Conservation (phyloP, 345 rosid species). For the Bruguiera parviflora region DNA sequence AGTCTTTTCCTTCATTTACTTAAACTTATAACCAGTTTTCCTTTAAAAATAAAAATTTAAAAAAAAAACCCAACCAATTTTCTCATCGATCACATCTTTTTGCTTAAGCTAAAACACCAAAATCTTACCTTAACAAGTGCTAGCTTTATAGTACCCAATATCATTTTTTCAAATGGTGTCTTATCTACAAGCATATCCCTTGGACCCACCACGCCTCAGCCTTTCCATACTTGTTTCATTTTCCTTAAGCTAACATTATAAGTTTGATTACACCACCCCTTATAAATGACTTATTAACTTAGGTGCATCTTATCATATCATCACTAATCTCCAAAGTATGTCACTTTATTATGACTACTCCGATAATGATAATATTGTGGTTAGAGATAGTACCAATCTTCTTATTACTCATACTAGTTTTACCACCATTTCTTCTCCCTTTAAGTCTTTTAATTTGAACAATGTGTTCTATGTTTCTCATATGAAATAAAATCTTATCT, state of each 20-base stretch:
- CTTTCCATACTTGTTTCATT: too few relatives aligned
- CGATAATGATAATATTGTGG: neutral
- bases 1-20: too few relatives aligned
- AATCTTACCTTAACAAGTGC: too few relatives aligned
- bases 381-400: neutral
- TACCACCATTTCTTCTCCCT: neutral
- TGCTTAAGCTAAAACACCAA: too few relatives aligned
- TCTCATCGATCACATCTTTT: too few relatives aligned
- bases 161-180: too few relatives aligned
- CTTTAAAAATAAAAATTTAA: too few relatives aligned
- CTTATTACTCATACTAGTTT: neutral
- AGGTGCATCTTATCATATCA: neutral
- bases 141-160: too few relatives aligned
- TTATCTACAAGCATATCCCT: too few relatives aligned
- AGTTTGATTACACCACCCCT: neutral
- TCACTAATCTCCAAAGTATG: neutral
- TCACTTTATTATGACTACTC: neutral
- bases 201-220: too few relatives aligned
- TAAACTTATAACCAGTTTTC: rapidly evolving
- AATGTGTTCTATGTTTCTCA: neutral
- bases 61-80: too few relatives aligned
- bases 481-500: neutral
- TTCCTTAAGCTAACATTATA: too few relatives aligned
- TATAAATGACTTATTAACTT: neutral
- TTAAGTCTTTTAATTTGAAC: neutral